These are phyloP conservation scores for Caloboletus inedulis DNA, from an alignment of 1,284 basidiomycete genomes.

Conservation along the genomic window DNA sequence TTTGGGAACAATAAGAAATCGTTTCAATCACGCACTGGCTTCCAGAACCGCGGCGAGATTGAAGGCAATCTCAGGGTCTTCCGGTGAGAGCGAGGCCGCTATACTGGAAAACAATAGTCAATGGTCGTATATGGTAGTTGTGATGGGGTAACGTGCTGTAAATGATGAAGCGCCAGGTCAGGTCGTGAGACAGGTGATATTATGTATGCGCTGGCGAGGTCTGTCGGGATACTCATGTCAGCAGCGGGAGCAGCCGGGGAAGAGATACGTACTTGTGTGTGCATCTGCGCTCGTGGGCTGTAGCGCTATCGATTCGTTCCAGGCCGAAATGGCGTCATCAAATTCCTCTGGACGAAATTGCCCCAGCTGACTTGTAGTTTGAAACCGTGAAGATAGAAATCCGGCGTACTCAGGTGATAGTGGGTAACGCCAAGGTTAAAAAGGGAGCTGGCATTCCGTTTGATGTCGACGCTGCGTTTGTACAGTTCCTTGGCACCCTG, in stretches of 20 bases:
- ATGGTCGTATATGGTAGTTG: constrained; percentile 26
- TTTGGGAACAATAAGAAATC: constrained; percentile 33
- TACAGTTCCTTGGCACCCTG: constrained; percentile 78
- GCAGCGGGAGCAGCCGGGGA: constrained; percentile 13
- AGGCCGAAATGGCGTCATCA: constrained; percentile 78
- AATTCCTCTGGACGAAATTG: constrained; percentile 65
- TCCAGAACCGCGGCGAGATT: constrained; percentile 90
- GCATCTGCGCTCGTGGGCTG: constrained; percentile 87
- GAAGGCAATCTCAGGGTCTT: constrained; percentile 94
- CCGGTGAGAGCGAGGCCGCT: constrained; percentile 81
- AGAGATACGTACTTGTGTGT: constrained; percentile 75
- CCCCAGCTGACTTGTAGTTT: constrained; percentile 18
- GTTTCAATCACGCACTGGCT: constrained; percentile 60
- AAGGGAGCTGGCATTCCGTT: constrained; percentile 76
- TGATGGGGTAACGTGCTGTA: constrained; percentile 55
- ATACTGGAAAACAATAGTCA: constrained; percentile 54
- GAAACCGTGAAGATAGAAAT: constrained; percentile 12
- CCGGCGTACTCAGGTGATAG: constrained; percentile 76
- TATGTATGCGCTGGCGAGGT: constrained; percentile 93
- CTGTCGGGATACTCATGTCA: constrained; percentile 44
- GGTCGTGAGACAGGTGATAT: constrained; percentile 82
- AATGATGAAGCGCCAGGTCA: constrained; percentile 86
- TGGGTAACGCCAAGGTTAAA: constrained; percentile 89
- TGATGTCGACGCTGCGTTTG: constrained; percentile 76
- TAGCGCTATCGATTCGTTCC: constrained; percentile 82